These are phyloP conservation scores for maize (Zea mays) DNA, from an alignment of 176 grass and related monocot genomes.

Conservation along the genomic window Zm-B73-REFERENCE-NAM-5.0 NC_050097.1:174841501-174842000, in stretches of 20 bases:
- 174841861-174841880: constrained; percentile 38
- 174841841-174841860: constrained; percentile 50
- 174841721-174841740: constrained; percentile 42
- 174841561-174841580: constrained; percentile 39
- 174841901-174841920: constrained; percentile 48
- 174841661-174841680: constrained; percentile 49
- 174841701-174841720: constrained; percentile 39
- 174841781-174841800: constrained; percentile 52
- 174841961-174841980: constrained; percentile 61
- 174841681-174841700: constrained; percentile 38
- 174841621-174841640: constrained; percentile 37
- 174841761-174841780: constrained; percentile 39
- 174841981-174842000: constrained; percentile 49
- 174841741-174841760: constrained; percentile 3
- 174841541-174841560: not conserved
- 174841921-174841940: constrained; percentile 37
- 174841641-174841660: constrained; percentile 20
- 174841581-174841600: constrained; percentile 50
- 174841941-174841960: constrained; percentile 45
- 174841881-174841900: constrained; percentile 32
- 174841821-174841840: constrained; percentile 45
- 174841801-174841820: constrained; percentile 55
- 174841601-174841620: constrained; percentile 31
- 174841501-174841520: not conserved
- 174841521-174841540: not conserved